Evolutionary conservation across 1,284 basidiomycete species (phyloP), one percentile per base, ranked within the genome.

Genomic region (Caloboletus inedulis): DNA sequence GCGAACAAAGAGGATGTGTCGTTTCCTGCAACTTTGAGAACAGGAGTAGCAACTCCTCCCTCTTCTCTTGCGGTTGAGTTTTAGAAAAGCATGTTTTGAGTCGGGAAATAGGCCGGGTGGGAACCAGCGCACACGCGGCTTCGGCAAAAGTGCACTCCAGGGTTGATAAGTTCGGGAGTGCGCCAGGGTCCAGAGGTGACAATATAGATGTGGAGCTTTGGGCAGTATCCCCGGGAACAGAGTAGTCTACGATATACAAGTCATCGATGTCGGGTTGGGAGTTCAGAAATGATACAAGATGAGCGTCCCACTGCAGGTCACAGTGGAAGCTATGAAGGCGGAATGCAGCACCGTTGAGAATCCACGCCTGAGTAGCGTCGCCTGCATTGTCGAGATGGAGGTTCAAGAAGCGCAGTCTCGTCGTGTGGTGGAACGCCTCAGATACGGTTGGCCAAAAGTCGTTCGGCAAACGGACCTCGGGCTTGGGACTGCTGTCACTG

Each of bases 31-130:
- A 62, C 46, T 73, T 75, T 5, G 72, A 69, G 47, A 82, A 68
- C 23, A 86, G 69, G 3, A 72, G 53, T 0, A 61, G 58, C 66
- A 84, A 68, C 61, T 86, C 84, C 3, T 68, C 68, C 25, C 73
- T 72, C 66, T 84, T 84, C 35, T 76, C 78, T 8, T 58, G 59
- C 3, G 68, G 50, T 49, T 72, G 71, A n/a, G 77, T 71, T 49
- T 72, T 72, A 21, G 84, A 84, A 63, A 86, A 81, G 59, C 83
- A 85, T n/a, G 84, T 84, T 64, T 86, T 86, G 54, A 86, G 72
- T 49, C 77, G 78, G 2, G 75, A 74, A 40, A 86, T 66, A 4
- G 84, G 82, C 2, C 84, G 72, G 13, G 71, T 71, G 1, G 82
- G 81, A n/a, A 79, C 74, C 14, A 85, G 68, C 9, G 73, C 71